Base-by-base conservation (phyloP, 2,329 filamentous ascomycete genomes). In the Lachnellula cervina region DNA sequence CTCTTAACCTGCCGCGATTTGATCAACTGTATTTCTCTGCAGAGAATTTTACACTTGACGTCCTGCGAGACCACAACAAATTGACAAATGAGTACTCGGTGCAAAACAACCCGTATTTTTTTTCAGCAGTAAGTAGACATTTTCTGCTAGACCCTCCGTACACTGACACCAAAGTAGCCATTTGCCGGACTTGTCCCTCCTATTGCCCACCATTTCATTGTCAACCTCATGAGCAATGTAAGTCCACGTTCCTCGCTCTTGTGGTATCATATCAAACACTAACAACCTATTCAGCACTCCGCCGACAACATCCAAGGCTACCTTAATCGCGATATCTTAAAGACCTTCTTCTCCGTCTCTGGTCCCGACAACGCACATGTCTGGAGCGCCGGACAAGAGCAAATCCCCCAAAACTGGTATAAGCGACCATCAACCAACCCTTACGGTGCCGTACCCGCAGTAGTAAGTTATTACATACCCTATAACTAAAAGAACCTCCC, bases 21-120 rank as follows among this genome's bases (percentile, higher is more conserved):
- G 55, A 57, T 43, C 23, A 48, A 16, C 43, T 59, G 11, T 59
- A 59, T 25, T 48, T 49, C 16, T 37, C 37, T 6, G 42, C 54
- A 1, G 45, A 54, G 48, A 53, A 57, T 23, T 59, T 49, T 40
- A 59, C 57, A 6, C 44, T 59, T 2, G 54, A 59, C 35, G 55
- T 57, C 17, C n/a, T 59, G 17, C 40, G 57, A 6, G 51, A 57
- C 14, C 57, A 59, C 51, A 59, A 57, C 17, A 54, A 55, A 28
- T 25, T 34, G 9, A 47, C 52, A 23, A 52, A 57, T 23, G 37
- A 55, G 8, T 50, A 52, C 38, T 60, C 58, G 3, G 35, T 60
- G 21, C 35, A 58, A 1, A 57, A 60, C n/a, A 82, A 82, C 62
- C 77, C 78, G 0, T 70, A 77, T 46, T 80, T 79, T 63, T 82